Conservation (phyloP, 495 filamentous ascomycete genomes). For the Pyrenula aspistea region DNA sequence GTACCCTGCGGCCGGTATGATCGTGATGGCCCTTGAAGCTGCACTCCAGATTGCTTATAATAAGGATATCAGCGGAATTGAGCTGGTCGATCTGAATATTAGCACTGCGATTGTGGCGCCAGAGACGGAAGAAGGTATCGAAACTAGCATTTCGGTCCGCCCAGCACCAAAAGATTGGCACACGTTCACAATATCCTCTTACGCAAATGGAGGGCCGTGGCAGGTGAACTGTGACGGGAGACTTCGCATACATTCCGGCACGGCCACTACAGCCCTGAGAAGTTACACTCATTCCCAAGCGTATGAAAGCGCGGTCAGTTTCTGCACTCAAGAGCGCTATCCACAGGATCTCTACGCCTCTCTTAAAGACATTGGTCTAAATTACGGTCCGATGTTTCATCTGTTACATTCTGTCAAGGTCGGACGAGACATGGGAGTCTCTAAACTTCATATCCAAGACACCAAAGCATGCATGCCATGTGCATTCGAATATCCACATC, state of each 20-base stretch:
- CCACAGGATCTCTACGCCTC: not conserved
- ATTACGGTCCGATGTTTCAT: not conserved
- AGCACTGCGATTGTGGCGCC: conserved; percentile 24
- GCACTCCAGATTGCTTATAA: conserved; percentile 12
- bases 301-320: not conserved
- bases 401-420: not conserved
- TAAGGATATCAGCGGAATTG: conserved; percentile 11
- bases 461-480: conserved; percentile 25
- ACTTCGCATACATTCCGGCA: not conserved
- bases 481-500: conserved; percentile 23
- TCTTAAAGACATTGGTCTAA: not conserved
- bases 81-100: conserved; percentile 23
- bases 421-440: conserved; percentile 10
- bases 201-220: conserved; percentile 5
- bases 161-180: conserved; percentile 5
- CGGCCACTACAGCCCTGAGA: conserved; percentile 9
- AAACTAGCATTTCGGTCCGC: conserved; percentile 20
- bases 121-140: conserved; percentile 14
- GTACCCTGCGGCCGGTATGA: conserved; percentile 24
- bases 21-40: conserved; percentile 28
- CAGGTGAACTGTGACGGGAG: conserved; percentile 10
- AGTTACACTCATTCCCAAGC: conserved; percentile 3
- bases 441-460: conserved; percentile 18
- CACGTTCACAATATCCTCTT: conserved; percentile 9
- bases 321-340: not conserved